A percentile compares a stretch with the other conserved stretches of the same genome.
Evolutionary conservation across 2,329 filamentous ascomycete species (phyloP).

Genomic region (Colletotrichum somersetense): DNA sequence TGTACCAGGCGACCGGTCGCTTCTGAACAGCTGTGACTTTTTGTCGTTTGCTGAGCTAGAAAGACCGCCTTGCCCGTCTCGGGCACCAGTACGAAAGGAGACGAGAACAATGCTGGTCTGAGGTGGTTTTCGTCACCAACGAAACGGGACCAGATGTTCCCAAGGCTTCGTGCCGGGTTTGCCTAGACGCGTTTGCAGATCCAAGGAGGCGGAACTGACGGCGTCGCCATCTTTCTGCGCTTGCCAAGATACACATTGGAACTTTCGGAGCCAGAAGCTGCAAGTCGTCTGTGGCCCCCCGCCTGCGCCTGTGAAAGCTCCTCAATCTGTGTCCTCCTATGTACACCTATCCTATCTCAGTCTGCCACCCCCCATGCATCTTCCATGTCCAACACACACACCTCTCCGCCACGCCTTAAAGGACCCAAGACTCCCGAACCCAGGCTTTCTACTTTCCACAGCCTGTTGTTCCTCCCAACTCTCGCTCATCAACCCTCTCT

Average conservation of each 20-base stretch:
- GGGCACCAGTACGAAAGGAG: slow-evolving; percentile 15
- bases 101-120: not conserved
- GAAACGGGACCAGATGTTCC: not conserved
- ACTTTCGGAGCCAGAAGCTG: slow-evolving; percentile 29
- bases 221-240: slow-evolving; percentile 19
- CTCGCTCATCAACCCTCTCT: slow-evolving; percentile 24
- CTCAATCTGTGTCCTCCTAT: slow-evolving; percentile 29
- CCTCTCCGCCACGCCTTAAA: slow-evolving; percentile 39
- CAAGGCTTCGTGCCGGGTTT: not conserved
- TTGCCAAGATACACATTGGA: slow-evolving; percentile 23
- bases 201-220: slow-evolving; percentile 25
- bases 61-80: slow-evolving; percentile 5
- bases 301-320: slow-evolving; percentile 10
- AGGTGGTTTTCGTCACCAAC: not conserved
- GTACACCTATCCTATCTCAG: slow-evolving; percentile 35
- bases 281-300: slow-evolving; percentile 26
- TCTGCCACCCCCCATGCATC: slow-evolving; percentile 31
- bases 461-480: slow-evolving; percentile 24
- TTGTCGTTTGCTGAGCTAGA: not conserved
- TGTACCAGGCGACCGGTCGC: not conserved
- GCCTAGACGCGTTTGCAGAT: slow-evolving; percentile 14
- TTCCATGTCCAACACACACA: slow-evolving; percentile 35
- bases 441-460: slow-evolving; percentile 35
- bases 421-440: slow-evolving; percentile 40
- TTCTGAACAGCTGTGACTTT: slow-evolving; percentile 24